Evolutionary conservation across 1,284 basidiomycete genomes (phyloP).

Genomic region (Cryptococcus maquisensis): DNA sequence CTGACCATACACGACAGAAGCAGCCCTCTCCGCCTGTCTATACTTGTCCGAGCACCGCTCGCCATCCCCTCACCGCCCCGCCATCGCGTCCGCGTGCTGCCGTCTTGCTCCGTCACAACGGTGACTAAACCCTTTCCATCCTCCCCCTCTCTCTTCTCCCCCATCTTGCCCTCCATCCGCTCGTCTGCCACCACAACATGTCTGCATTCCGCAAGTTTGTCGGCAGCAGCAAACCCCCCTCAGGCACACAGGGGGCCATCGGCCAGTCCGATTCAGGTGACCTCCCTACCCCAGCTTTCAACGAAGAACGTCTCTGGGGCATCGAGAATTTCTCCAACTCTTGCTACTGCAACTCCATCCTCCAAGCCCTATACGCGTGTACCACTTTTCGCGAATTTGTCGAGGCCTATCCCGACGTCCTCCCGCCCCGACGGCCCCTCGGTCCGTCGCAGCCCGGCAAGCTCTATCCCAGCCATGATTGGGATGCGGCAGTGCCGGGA

Average conservation of each 20-base stretch:
- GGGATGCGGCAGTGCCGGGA: not conserved
- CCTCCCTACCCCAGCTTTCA: not conserved
- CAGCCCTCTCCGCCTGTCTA: too few species aligned
- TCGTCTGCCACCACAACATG: not conserved
- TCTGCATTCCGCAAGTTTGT: not conserved
- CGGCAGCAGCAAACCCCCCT: not conserved
- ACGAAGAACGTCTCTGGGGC: conserved; percentile 60
- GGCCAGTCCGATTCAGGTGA: conserved; percentile 1
- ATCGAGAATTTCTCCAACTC: conserved; percentile 89
- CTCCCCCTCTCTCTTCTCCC: not conserved
- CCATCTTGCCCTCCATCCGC: not conserved
- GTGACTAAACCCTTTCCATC: not conserved
- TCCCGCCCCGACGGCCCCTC: conserved; percentile 38
- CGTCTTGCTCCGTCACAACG: too few species aligned
- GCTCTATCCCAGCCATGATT: conserved; percentile 4
- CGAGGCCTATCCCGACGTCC: conserved; percentile 54
- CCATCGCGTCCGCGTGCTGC: too few species aligned
- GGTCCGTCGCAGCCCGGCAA: conserved; percentile 29
- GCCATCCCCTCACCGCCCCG: too few species aligned
- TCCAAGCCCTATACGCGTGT: conserved; percentile 90
- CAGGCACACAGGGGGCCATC: conserved; percentile 5
- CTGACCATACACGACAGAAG: not conserved
- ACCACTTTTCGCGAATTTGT: conserved; percentile 74
- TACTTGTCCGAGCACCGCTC: too few species aligned
- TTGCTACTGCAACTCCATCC: conserved; percentile 94